A percentile compares a stretch with the other conserved stretches of the same genome.
These are phyloP conservation scores for Dryadomyces quercivorus DNA, from an alignment of 2,329 filamentous ascomycete species.

Conservation along the genomic window DNA sequence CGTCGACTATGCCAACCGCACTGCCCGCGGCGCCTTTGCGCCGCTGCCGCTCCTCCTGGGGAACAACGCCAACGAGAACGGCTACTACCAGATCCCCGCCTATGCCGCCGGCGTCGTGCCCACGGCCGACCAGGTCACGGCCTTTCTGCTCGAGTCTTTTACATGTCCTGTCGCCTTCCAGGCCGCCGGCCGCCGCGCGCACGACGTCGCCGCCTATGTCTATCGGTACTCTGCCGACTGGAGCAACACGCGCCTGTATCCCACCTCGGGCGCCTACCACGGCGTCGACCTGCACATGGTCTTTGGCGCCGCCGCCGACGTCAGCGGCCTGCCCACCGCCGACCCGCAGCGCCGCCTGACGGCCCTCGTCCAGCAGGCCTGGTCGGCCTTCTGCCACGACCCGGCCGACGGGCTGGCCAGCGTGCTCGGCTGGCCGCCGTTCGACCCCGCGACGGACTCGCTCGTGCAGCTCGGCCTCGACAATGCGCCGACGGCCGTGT, in stretches of 20 bases:
- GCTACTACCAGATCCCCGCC: constrained; percentile 32
- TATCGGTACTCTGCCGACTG: constrained; percentile 38
- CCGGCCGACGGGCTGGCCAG: constrained; percentile 21
- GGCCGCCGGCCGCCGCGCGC: constrained; percentile 19
- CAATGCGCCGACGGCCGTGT: constrained; percentile 9
- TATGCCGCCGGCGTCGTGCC: constrained; percentile 26
- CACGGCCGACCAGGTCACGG: constrained; percentile 22
- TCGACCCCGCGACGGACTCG: constrained; percentile 13
- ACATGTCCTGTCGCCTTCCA: constrained; percentile 31
- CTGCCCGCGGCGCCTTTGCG: constrained; percentile 23
- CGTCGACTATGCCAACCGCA: constrained; percentile 23
- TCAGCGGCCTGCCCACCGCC: constrained; percentile 24
- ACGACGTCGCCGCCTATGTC: constrained; percentile 27
- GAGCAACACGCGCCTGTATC: constrained; percentile 32
- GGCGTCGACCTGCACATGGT: constrained; percentile 34
- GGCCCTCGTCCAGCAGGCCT: constrained; percentile 25
- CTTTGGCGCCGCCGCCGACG: constrained; percentile 26
- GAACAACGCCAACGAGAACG: constrained; percentile 32
- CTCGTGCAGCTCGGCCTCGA: constrained; percentile 16
- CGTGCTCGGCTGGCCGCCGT: constrained; percentile 24
- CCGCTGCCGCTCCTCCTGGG: constrained; percentile 29
- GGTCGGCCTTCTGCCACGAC: constrained; percentile 27
- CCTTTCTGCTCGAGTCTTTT: constrained; percentile 31
- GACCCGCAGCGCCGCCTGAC: constrained; percentile 20
- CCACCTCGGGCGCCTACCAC: constrained; percentile 34